These are phyloP conservation scores for Solanum aculeatissimum DNA, from an alignment of 305 asterid genomes.

Conservation along the genomic window DNA sequence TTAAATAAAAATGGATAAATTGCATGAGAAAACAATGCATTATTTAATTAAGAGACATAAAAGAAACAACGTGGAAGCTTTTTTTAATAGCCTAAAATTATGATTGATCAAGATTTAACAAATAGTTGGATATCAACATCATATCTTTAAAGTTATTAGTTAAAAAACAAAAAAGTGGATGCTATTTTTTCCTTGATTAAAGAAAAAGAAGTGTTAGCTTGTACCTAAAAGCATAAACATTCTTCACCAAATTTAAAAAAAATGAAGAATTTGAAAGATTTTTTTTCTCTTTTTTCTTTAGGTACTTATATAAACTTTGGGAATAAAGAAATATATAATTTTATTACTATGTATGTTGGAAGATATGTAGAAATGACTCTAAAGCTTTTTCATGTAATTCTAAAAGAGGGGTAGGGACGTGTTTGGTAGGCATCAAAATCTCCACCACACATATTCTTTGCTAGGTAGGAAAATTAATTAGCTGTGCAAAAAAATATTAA, in stretches of 20 bases:
- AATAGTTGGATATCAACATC: background rate
- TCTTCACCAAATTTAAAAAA: background rate
- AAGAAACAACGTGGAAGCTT: background rate
- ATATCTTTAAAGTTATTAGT: background rate
- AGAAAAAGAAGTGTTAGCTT: background rate
- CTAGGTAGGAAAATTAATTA: constrained; percentile 12
- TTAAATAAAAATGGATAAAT: background rate
- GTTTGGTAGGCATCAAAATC: constrained; percentile 6
- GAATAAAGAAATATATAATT: background rate
- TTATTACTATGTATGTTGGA: background rate
- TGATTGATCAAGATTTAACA: background rate
- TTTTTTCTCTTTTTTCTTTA: background rate
- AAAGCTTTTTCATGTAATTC: background rate
- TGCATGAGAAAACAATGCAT: background rate
- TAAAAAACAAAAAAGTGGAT: background rate
- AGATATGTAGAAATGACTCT: background rate
- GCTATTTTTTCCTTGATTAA: background rate
- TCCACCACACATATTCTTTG: constrained; percentile 19
- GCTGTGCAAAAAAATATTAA: background rate
- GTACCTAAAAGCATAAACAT: background rate
- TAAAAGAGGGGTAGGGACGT: constrained; percentile 19
- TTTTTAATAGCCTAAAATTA: background rate
- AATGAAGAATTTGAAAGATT: background rate
- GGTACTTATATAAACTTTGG: background rate
- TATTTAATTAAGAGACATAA: background rate